Evolutionary conservation across 306 rosid species (phyloP), one percentile per base, ranked within the genome.

Genomic region (Cucurbita pepo): DNA sequence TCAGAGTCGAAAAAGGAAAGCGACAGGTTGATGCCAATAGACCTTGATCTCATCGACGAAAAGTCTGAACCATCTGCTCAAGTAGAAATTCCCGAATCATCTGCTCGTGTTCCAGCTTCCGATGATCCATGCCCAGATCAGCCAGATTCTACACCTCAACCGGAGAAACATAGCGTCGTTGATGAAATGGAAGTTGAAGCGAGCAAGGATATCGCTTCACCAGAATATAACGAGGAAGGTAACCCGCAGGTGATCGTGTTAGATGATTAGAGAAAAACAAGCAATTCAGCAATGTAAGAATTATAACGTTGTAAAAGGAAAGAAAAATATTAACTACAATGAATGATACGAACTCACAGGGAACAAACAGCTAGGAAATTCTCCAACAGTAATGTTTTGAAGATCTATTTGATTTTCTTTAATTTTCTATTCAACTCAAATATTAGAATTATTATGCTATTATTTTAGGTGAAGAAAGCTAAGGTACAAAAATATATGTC

Each of bases 251-350:
- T 83, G 67, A 16, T 79, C 43, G 69, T 83, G 11, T 76, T 85
- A 84, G 92, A 88, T 77, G 92, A 83, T 38, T 86, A 77, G 75
- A 36, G 25, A 18, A 69, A 75, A 21, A 48, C 14, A 8, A 30
- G 22, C 22, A 78, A 71, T 55, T 82, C 12, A 12, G 41, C 41
- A 22, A 47, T 67, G 43, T 67, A 67, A 47, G 73, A 67, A 47
- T 47, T 45, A 25, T 67, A 67, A 67, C 73, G 22, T 47, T 47
- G 54, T 67, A 48, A 47, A 67, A 67, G 73, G 21, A 45, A 67
- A 47, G n/a, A 3, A 47, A 47, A 67, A 38, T 47, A 51, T 45
- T 22, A 30, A 67, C 25, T 22, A 50, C 34, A 21, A 21, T 11
- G 45, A 47, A 47, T 67, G 47, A 67, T 67, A 47, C 56, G 56